These are phyloP conservation scores for Heterobasidion parviporum DNA, from an alignment of 1,284 basidiomycete genomes.

Conservation along the genomic window DNA sequence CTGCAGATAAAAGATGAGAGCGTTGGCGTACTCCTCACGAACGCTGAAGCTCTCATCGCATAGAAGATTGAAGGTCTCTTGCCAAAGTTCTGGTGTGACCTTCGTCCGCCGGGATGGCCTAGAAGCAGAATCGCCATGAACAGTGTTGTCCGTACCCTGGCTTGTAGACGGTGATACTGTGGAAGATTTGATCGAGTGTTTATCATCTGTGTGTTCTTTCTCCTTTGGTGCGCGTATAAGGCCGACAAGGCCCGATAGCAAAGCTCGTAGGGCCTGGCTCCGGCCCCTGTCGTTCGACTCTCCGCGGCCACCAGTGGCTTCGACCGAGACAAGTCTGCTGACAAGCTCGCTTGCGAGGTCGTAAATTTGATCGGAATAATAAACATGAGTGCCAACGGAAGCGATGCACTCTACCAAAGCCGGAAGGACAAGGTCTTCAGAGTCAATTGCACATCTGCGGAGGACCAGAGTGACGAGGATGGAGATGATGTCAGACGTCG, in stretches of 20 bases:
- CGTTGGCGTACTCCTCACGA: constrained; percentile 69
- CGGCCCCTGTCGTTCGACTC: constrained; percentile 38
- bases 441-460: constrained; percentile 58
- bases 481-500: constrained; percentile 83
- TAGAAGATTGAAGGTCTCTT: constrained; percentile 78
- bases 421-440: constrained; percentile 64
- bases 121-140: constrained; percentile 4
- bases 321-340: constrained; percentile 64
- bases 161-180: background rate
- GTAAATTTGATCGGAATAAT: constrained; percentile 95
- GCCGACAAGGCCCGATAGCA: constrained; percentile 65
- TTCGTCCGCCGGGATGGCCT: constrained; percentile 42
- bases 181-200: constrained; percentile 11
- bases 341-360: constrained; percentile 86
- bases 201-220: background rate
- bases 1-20: constrained; percentile 64
- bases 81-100: constrained; percentile 79
- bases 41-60: constrained; percentile 71
- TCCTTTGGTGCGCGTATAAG: constrained; percentile 53
- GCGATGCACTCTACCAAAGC: constrained; percentile 75
- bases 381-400: constrained; percentile 83
- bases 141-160: constrained; percentile 2
- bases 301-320: constrained; percentile 50
- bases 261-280: constrained; percentile 64
- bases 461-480: constrained; percentile 71